These are phyloP conservation scores for Hygrophila difformis DNA, from an alignment of 257 asterid species.

Conservation along the genomic window DNA sequence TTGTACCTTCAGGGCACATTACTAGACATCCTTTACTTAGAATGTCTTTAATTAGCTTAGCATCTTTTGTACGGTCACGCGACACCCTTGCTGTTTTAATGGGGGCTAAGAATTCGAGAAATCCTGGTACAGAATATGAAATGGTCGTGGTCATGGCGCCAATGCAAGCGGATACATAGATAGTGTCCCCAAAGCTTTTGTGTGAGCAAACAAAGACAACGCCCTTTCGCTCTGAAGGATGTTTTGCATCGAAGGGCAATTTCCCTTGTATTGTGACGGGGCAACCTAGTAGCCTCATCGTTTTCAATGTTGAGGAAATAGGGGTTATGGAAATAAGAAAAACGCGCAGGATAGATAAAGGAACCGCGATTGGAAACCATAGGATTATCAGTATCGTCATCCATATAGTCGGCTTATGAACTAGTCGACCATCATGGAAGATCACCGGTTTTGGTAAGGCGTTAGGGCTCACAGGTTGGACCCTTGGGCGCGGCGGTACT, in stretches of 20 bases:
- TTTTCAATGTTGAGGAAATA: too few relatives aligned
- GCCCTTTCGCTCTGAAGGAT: too few relatives aligned
- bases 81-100: conserved; percentile 15
- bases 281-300: too few relatives aligned
- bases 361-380: conserved; percentile 30
- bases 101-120: conserved; percentile 28
- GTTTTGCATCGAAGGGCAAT: too few relatives aligned
- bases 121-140: conserved; percentile 50
- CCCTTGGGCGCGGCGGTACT: background rate
- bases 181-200: too few relatives aligned
- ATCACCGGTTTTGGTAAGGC: conserved; percentile 13
- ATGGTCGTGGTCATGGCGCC: conserved; percentile 20
- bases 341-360: conserved; percentile 16
- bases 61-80: conserved; percentile 16
- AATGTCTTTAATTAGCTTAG: conserved; percentile 13
- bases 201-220: too few relatives aligned
- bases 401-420: conserved; percentile 25
- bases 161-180: too few relatives aligned
- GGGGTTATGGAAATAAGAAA: background rate
- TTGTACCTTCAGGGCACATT: conserved; percentile 32
- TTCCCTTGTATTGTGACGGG: too few relatives aligned
- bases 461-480: conserved; percentile 14
- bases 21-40: conserved; percentile 18
- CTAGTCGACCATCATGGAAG: conserved; percentile 26
- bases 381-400: conserved; percentile 20